A percentile compares a stretch with the other conserved stretches of the same genome.
Evolutionary conservation across 139 green algal genomes (phyloP).

Genomic region (Coccomyxa sp.): DNA sequence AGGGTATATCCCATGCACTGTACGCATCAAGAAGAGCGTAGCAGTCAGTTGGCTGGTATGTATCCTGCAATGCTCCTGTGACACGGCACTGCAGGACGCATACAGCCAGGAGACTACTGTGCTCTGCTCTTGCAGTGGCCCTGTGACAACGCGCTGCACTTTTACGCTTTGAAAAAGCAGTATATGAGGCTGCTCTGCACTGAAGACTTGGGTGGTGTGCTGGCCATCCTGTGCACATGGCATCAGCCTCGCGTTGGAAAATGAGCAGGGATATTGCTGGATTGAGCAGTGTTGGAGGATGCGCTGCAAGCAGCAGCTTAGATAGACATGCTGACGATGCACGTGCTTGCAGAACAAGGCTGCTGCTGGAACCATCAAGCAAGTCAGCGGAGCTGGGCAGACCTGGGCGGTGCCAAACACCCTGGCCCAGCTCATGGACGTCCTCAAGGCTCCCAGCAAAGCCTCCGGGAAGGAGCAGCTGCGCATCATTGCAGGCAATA

Average conservation of each 20-base stretch:
- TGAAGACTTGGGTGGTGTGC: not conserved
- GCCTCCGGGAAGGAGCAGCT: not conserved
- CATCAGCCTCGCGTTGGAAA: not conserved
- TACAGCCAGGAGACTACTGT: not conserved
- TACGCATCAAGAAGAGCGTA: not conserved
- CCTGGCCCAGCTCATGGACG: not conserved
- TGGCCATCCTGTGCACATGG: not conserved
- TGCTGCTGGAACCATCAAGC: not conserved
- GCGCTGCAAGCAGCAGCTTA: not conserved
- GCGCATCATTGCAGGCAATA: conserved; percentile 51
- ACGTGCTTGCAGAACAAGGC: not conserved
- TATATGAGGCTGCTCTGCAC: too few relatives aligned
- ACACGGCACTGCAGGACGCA: not conserved
- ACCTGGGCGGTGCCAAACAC: not conserved
- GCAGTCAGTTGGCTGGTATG: not conserved
- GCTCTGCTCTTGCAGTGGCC: not conserved
- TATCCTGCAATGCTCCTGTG: not conserved
- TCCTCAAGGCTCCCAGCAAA: not conserved
- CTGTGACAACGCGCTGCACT: not conserved
- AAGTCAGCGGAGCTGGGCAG: not conserved
- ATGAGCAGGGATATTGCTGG: not conserved
- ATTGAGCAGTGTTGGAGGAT: not conserved
- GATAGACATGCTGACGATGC: not conserved
- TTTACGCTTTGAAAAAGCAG: too few relatives aligned
- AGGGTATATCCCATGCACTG: not conserved